These are phyloP conservation scores for Talaromyces albobiverticillius DNA, from an alignment of 2,329 filamentous ascomycete genomes.

Conservation along the genomic window DNA sequence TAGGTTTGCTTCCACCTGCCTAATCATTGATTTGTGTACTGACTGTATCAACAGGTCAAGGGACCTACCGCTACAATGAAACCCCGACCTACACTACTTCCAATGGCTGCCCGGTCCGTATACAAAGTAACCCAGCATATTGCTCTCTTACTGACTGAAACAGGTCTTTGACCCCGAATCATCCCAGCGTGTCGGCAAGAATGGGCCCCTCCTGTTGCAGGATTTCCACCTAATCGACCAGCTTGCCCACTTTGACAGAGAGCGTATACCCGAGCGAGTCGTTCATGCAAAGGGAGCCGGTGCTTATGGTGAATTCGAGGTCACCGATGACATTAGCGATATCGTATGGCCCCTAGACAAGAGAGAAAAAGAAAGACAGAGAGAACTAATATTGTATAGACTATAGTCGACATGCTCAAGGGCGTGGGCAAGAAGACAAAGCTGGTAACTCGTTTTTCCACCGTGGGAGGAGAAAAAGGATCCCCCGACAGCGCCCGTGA, in stretches of 20 bases:
- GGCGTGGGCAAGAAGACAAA: conserved; percentile 68
- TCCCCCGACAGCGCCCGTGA: conserved; percentile 70
- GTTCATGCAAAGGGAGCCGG: conserved; percentile 45
- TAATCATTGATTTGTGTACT: neutral
- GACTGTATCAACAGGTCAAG: conserved; percentile 23
- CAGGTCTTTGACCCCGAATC: conserved; percentile 52
- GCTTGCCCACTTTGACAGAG: conserved; percentile 46
- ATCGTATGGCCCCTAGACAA: too few relatives aligned
- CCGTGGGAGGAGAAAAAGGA: conserved; percentile 70
- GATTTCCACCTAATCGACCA: conserved; percentile 65
- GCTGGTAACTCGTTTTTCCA: conserved; percentile 67
- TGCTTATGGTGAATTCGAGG: conserved; percentile 43
- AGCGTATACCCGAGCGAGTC: conserved; percentile 41
- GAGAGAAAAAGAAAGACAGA: too few relatives aligned
- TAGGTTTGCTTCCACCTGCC: conserved; percentile 15
- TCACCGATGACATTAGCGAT: conserved; percentile 50
- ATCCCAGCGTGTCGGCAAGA: conserved; percentile 53
- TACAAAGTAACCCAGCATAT: neutral
- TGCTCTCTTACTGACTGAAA: neutral
- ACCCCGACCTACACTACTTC: conserved; percentile 59
- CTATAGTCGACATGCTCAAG: conserved; percentile 49
- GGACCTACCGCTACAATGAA: conserved; percentile 54
- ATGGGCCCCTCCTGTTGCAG: conserved; percentile 61
- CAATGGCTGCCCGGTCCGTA: conserved; percentile 53
- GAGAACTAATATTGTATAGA: conserved; percentile 22